Conservation (phyloP, 108 stramenopile genomes). For the Licmophora abbreviata region DNA sequence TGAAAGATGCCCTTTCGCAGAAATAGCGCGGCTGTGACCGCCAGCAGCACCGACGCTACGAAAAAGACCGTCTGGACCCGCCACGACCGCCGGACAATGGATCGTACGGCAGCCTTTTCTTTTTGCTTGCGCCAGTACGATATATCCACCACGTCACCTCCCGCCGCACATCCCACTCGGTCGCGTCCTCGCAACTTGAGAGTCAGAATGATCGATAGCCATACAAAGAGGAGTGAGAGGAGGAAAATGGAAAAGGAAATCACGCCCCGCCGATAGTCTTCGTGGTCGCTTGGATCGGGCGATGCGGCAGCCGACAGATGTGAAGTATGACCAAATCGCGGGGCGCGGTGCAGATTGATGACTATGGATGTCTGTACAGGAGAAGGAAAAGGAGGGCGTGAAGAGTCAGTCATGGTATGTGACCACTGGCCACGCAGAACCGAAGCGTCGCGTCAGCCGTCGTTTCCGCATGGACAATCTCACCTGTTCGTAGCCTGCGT, state of each 20-base stretch:
- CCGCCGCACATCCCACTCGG: constrained; percentile 39
- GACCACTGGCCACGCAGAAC: no score
- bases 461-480: no score
- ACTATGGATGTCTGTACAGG: no score
- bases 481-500: no score
- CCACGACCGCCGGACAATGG: constrained; percentile 21
- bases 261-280: constrained; percentile 18
- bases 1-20: constrained; percentile 14
- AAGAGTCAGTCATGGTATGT: no score
- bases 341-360: not conserved
- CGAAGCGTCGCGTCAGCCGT: no score
- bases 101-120: constrained; percentile 1
- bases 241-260: constrained; percentile 16
- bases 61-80: constrained; percentile 28
- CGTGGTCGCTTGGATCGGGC: not conserved
- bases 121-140: constrained; percentile 12
- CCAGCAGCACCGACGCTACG: constrained; percentile 16
- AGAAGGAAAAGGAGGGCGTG: no score
- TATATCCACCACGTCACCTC: constrained; percentile 31
- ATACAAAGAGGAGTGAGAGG: constrained; percentile 12
- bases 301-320: constrained; percentile 9
- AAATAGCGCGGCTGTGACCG: constrained; percentile 17
- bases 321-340: constrained; percentile 24
- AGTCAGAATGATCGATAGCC: constrained; percentile 15
- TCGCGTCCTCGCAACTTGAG: constrained; percentile 12